These are phyloP conservation scores for Cladorrhinum samala DNA, from an alignment of 495 filamentous ascomycete genomes.

Conservation along the genomic window DNA sequence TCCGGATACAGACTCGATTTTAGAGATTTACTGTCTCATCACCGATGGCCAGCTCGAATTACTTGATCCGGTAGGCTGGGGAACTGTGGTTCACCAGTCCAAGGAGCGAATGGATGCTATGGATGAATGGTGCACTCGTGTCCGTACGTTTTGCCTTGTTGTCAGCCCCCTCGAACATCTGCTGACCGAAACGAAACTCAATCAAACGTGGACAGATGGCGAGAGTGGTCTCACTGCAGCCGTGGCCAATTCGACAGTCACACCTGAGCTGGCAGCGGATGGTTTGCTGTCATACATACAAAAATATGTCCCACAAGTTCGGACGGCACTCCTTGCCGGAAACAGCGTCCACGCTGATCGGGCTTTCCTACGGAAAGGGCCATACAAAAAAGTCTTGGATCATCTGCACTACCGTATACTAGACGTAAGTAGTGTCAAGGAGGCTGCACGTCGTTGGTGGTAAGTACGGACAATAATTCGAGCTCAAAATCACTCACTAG, in stretches of 20 bases:
- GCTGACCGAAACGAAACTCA: not conserved
- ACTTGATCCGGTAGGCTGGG: conserved; percentile 71
- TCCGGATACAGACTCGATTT: conserved; percentile 68
- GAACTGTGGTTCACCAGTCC: conserved; percentile 70
- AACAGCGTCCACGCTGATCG: conserved; percentile 90
- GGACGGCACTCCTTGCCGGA: conserved; percentile 70
- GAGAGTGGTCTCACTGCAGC: conserved; percentile 73
- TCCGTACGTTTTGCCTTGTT: conserved; percentile 12
- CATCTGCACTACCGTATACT: conserved; percentile 84
- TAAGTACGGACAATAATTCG: not conserved
- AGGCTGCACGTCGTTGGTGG: conserved; percentile 80
- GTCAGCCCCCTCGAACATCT: not conserved
- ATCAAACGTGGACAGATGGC: conserved; percentile 40
- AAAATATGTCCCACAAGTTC: conserved; percentile 56
- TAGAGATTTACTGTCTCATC: conserved; percentile 91
- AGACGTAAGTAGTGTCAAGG: conserved; percentile 87
- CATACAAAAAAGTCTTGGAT: conserved; percentile 65
- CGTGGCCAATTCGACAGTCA: conserved; percentile 67
- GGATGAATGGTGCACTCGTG: conserved; percentile 55
- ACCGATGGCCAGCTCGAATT: conserved; percentile 73
- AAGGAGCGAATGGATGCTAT: conserved; percentile 67
- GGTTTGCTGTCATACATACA: conserved; percentile 72
- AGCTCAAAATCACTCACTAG: not conserved
- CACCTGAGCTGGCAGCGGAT: conserved; percentile 63
- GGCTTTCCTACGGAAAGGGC: conserved; percentile 67